Evolutionary conservation across 805 yeast species (phyloP), one percentile per base, ranked within the genome.

Genomic region (Nakazawaea peltata): DNA sequence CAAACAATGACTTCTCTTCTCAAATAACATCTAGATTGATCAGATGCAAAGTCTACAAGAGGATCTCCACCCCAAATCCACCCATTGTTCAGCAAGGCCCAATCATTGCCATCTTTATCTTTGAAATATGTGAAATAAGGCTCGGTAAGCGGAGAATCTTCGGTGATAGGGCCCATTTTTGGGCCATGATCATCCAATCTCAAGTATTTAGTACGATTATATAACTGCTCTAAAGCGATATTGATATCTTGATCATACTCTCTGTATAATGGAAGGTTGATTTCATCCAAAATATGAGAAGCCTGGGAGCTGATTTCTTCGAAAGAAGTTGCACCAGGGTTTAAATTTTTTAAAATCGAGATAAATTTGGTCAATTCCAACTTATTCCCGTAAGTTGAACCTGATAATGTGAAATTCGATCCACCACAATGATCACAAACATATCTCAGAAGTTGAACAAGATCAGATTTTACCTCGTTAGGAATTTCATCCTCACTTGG

Each of bases 61-160:
- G 97, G 97, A 46, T 90, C 79, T 9, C 95, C 97, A 35, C 85
- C 88, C 98, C 98, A 90, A 38, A 92, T 86, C 97, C 97, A 90
- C 31, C 98, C 98, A 50, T 92, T 90, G 52, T 92, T 92, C 3
- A 95, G 97, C 40, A 90, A 62, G 7, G 83, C 79, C 61, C 77
- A 79, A 1, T 67, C 61, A 26, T 69, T 64, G 3, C 87, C 90
- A 32, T 65, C 63, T 3, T 51, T 51, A 0, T 59, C 54, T 2
- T 46, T 53, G 45, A 88, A 74, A 40, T 87, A 64, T 2, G 97
- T 86, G 55, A 92, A 90, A 56, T 90, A 90, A 4, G 88, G 77
- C 56, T 90, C 97, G 2, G 83, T 72, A 26, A 90, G 63, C 0
- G 95, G 95, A 3, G 59, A 51, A 3, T 61, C 47, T 4, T 58